Base-by-base conservation (phyloP, 2,329 filamentous ascomycete species). In the Aureobasidium sp. region DNA sequence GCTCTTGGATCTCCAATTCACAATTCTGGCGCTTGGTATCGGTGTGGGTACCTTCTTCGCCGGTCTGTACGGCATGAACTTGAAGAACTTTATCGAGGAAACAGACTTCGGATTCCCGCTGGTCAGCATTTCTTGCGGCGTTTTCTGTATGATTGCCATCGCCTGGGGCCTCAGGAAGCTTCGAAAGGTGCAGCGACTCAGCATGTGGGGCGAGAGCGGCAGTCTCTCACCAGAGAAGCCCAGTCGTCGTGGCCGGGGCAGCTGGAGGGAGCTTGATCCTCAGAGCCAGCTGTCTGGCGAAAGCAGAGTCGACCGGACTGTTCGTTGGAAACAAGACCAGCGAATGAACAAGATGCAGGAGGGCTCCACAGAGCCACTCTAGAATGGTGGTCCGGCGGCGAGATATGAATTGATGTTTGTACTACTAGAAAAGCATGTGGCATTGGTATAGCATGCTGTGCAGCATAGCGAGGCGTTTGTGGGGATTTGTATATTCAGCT, bases 11-110 rank as follows among this genome's bases (percentile, higher is more conserved):
- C 86, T 99, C 68, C 96, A 96, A 73, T 96, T 97, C 78, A 94
- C 89, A 72, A 92, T 99, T 64, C 90, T 91, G 62, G 97, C 94
- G 0, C 84, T 99, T 5, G 91, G 92, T n/a, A 85, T 97, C 52
- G 93, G 91, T 61, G 91, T 92, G 72, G 94, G 94, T 61, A 97
- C 94, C 55, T 95, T 97, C 72, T 83, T 97, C 69, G 95, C 94
- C 9, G 92, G 92, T n/a, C 85, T 99, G n/a, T 99, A 97, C 81
- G 94, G 94, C 69, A 97, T 97, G 92, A 99, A 99, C 78, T 80
- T 99, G 66, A 95, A 97, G 73, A 97, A 97, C 76, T 97, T 97
- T 75, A 91, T 97, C 69, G 94, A 99, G 78, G 93, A 97, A 73
- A 92, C 89, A 1, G 84, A 90, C 74, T 84, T 90, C 74, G 94